phyloP scores from a whole-genome alignment of 768 basidiomycete genomes.

The Tricholoma furcatifolium region DNA sequence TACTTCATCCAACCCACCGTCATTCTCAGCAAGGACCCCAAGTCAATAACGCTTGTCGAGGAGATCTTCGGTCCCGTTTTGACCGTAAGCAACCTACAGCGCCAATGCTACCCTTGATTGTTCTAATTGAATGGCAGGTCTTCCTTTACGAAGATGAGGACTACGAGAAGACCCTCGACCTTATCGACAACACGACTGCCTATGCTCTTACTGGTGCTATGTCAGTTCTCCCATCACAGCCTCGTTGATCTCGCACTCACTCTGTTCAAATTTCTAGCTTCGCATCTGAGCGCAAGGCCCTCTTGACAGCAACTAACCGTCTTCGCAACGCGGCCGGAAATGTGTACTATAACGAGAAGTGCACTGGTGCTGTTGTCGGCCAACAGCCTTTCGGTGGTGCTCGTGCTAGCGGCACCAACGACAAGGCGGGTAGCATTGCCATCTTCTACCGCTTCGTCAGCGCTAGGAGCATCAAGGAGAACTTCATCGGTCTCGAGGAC shows the following conservation, averaged over 20 bases:
- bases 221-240: slow-evolving; percentile 41
- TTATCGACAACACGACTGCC: slow-evolving; percentile 82
- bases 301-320: slow-evolving; percentile 75
- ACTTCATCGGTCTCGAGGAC: slow-evolving; percentile 80
- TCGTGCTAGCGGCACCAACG: slow-evolving; percentile 92
- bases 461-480: slow-evolving; percentile 95
- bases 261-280: slow-evolving; percentile 51
- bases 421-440: slow-evolving; percentile 86
- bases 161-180: slow-evolving; percentile 81
- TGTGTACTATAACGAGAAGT: slow-evolving; percentile 98
- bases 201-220: slow-evolving; percentile 97
- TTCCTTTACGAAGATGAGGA: slow-evolving; percentile 88
- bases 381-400: slow-evolving; percentile 98
- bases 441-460: slow-evolving; percentile 78
- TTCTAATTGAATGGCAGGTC: slow-evolving; percentile 41
- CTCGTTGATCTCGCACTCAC: slow-evolving; percentile 11
- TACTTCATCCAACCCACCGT: slow-evolving; percentile 95
- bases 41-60: slow-evolving; percentile 84
- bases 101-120: not conserved
- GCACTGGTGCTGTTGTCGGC: slow-evolving; percentile 96
- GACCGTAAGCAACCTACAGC: slow-evolving; percentile 52
- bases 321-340: slow-evolving; percentile 94
- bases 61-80: slow-evolving; percentile 98
- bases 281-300: slow-evolving; percentile 74
- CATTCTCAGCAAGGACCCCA: slow-evolving; percentile 89